Evolutionary conservation across 495 filamentous ascomycete genomes (phyloP), one percentile per base, ranked within the genome.

Genomic region (Tuber aestivum): DNA sequence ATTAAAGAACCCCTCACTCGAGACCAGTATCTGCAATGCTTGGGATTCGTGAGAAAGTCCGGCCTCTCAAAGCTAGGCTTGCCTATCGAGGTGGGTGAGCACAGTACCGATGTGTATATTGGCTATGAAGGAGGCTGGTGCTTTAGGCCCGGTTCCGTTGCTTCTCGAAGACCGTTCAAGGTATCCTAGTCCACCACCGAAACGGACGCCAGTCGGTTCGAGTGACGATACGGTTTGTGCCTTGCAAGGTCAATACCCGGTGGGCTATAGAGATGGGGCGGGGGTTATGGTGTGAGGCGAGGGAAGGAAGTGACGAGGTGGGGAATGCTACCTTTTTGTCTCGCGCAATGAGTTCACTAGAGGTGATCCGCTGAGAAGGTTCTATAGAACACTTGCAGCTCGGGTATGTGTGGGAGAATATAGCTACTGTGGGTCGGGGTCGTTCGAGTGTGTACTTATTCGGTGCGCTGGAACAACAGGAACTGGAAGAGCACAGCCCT

Each of bases 1-100:
- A 79, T 79, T 79, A 75, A 79, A 79, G 78, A 75, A 79, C 70
- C 48, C 21, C 48, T 48, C 74, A 45, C 41, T 77, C 37, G 27
- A n/a, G 41, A 37, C 69, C 16, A 44, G 38, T 27, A 70, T 70
- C 27, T 35, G 14, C 56, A 35, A 65, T 35, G 56, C 27, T 65
- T 3, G 27, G 27, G 70, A 44, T 70, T 69, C 35, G 41, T 50
- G 14, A 48, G 41, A 69, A 69, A 79, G 56, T 20, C 27, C 48
- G 69, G 70, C 44, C 71, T 75, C 56, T 38, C 44, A 70, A 70
- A 68, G 70, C 72, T 69, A 48, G 35, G 61, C 44, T 65, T 56
- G 45, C 16, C 23, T 79, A 72, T 50, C 61, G 45, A 72, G 69
- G 35, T 41, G 48, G 72, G 73, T 72, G 61, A 32, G 69, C 50